These are phyloP conservation scores for Cyberlindnera americana DNA, from an alignment of 805 yeast species.

Conservation along the genomic window DNA sequence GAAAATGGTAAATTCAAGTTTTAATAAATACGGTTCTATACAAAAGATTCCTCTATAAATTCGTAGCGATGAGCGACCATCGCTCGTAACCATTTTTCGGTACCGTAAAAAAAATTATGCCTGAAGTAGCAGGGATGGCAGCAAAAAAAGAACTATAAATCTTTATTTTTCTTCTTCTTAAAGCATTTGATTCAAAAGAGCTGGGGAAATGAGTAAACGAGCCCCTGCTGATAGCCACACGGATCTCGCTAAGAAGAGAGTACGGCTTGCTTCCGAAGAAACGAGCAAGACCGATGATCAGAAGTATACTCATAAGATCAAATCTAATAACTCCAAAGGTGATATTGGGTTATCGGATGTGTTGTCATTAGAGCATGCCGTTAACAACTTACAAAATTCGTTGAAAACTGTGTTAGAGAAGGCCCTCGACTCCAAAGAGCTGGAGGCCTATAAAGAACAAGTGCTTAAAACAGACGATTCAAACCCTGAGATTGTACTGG, in stretches of 20 bases:
- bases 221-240: background rate
- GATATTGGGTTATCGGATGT: conserved; percentile 26
- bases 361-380: conserved; percentile 46
- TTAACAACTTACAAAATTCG: conserved; percentile 48
- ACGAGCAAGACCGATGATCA: background rate
- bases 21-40: conserved; percentile 15
- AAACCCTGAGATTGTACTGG: conserved; percentile 41
- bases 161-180: no score
- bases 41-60: background rate
- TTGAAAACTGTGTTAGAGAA: conserved; percentile 47
- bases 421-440: conserved; percentile 50
- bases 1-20: conserved; percentile 27
- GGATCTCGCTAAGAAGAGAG: conserved; percentile 7
- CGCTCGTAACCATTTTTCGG: background rate
- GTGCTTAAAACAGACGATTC: conserved; percentile 26
- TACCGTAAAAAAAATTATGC: no score
- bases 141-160: no score
- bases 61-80: background rate
- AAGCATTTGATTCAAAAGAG: no score
- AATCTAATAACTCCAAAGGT: background rate
- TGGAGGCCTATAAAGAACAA: conserved; percentile 31
- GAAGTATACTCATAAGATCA: conserved; percentile 7
- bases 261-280: conserved; percentile 2
- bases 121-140: no score
- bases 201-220: conserved; percentile 5